Evolutionary conservation across 2,329 filamentous ascomycete species (phyloP).

Genomic region (Exophiala sp.): DNA sequence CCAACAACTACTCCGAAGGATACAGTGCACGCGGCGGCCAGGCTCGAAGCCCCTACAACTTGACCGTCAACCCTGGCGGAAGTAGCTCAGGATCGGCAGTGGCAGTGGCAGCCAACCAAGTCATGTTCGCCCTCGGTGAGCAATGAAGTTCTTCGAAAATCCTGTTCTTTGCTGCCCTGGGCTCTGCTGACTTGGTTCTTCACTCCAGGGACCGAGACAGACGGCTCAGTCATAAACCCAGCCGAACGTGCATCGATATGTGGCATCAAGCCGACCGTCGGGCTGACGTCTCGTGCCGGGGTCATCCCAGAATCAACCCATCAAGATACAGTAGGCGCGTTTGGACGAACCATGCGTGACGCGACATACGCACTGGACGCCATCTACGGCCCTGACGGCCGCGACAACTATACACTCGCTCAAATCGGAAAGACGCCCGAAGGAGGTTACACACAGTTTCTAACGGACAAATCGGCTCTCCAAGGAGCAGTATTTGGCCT

Average conservation of each 20-base stretch:
- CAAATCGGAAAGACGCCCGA: constrained; percentile 52
- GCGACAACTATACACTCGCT: constrained; percentile 60
- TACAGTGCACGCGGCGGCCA: constrained; percentile 62
- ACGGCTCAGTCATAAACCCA: constrained; percentile 66
- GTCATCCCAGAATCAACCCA: constrained; percentile 62
- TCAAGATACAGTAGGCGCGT: constrained; percentile 63
- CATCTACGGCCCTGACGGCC: constrained; percentile 58
- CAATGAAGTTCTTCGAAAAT: too few species aligned
- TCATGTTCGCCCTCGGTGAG: constrained; percentile 48
- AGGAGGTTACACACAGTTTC: constrained; percentile 53
- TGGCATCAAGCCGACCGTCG: constrained; percentile 70
- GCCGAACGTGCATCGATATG: constrained; percentile 64
- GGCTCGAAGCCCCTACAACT: constrained; percentile 60
- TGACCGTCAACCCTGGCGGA: constrained; percentile 62
- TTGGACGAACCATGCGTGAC: constrained; percentile 64
- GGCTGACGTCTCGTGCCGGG: constrained; percentile 58
- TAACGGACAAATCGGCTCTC: constrained; percentile 51
- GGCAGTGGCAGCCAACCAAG: constrained; percentile 58
- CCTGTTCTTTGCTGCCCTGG: too few species aligned
- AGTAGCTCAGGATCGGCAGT: constrained; percentile 62
- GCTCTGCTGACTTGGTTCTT: neutral
- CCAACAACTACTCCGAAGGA: constrained; percentile 61
- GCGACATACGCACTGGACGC: constrained; percentile 60
- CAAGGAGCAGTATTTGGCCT: constrained; percentile 61
- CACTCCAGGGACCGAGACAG: constrained; percentile 61